Conservation (phyloP, 805 yeast genomes). For the Wickerhamiella vanderwaltii region DNA sequence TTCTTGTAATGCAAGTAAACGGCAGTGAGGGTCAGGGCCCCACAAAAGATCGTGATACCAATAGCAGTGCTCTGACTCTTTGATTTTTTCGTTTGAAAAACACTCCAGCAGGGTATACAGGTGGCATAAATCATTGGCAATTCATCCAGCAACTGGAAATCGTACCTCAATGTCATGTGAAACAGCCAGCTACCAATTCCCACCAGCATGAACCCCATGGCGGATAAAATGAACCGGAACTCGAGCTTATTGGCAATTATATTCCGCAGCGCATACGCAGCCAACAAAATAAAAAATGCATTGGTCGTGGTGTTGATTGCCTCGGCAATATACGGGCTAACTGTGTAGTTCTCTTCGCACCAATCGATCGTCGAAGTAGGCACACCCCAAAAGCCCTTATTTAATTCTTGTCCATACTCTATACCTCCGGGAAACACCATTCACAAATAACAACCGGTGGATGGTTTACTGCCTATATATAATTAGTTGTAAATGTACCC, state of each 20-base stretch:
- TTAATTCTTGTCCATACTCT: constrained; percentile 7
- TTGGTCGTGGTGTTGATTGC: constrained; percentile 80
- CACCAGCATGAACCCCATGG: constrained; percentile 73
- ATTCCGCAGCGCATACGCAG: constrained; percentile 50
- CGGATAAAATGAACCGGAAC: constrained; percentile 53
- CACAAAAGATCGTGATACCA: constrained; percentile 37
- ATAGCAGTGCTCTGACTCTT: constrained; percentile 31
- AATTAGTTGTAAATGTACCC: too few species aligned
- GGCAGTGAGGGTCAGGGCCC: constrained; percentile 52
- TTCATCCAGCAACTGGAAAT: constrained; percentile 85
- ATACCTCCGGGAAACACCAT: constrained; percentile 5
- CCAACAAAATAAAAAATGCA: constrained; percentile 39
- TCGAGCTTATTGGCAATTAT: constrained; percentile 54
- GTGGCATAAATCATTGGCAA: constrained; percentile 98
- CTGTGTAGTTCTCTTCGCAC: constrained; percentile 96
- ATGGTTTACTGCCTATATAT: not conserved
- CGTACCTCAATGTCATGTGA: constrained; percentile 89
- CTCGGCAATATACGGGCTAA: constrained; percentile 77
- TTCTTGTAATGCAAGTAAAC: constrained; percentile 61
- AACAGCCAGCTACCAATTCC: constrained; percentile 92
- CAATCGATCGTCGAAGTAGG: constrained; percentile 90
- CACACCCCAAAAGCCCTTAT: constrained; percentile 27
- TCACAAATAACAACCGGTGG: not conserved
- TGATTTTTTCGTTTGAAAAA: constrained; percentile 47
- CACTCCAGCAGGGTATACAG: constrained; percentile 83